Conservation (phyloP, 2,329 filamentous ascomycete genomes). For the Thyridium curvatum region DNA sequence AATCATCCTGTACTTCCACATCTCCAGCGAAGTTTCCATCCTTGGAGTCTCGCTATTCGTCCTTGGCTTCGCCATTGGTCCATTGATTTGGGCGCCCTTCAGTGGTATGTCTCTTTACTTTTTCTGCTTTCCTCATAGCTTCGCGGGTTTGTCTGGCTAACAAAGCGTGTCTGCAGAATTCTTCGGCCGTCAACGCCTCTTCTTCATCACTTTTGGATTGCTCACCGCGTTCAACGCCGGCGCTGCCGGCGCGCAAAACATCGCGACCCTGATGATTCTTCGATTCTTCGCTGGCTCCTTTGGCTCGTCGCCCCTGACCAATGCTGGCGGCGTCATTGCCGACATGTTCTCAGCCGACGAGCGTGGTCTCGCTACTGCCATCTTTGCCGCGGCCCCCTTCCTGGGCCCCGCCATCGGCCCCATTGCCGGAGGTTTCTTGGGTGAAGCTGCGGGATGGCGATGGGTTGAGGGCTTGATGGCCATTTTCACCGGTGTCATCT, state of each 20-base stretch:
- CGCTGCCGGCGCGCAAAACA: conserved; percentile 49
- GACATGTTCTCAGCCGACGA: conserved; percentile 50
- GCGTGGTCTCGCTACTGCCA: conserved; percentile 50
- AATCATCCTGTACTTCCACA: conserved; percentile 48
- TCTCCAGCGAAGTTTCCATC: conserved; percentile 45
- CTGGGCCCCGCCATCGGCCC: conserved; percentile 59
- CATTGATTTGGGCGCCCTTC: conserved; percentile 52
- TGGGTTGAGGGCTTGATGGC: conserved; percentile 64
- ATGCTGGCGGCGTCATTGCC: conserved; percentile 55
- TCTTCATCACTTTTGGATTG: conserved; percentile 47
- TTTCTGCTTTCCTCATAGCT: neutral
- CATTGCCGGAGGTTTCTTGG: conserved; percentile 61
- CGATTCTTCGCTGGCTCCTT: conserved; percentile 59
- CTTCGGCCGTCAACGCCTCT: conserved; percentile 53
- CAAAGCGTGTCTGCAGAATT: conserved; percentile 36
- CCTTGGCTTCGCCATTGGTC: conserved; percentile 49
- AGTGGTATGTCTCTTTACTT: conserved; percentile 18
- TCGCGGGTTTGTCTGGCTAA: too few relatives aligned
- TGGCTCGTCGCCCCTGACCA: conserved; percentile 55
- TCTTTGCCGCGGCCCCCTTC: conserved; percentile 62
- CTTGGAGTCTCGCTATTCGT: conserved; percentile 58
- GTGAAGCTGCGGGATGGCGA: conserved; percentile 58
- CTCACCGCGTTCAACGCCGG: conserved; percentile 57
- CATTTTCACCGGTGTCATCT: conserved; percentile 56
- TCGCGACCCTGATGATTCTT: conserved; percentile 52